Evolutionary conservation across 2,329 filamentous ascomycete species (phyloP).

Genomic region (Colletotrichum liriopes): DNA sequence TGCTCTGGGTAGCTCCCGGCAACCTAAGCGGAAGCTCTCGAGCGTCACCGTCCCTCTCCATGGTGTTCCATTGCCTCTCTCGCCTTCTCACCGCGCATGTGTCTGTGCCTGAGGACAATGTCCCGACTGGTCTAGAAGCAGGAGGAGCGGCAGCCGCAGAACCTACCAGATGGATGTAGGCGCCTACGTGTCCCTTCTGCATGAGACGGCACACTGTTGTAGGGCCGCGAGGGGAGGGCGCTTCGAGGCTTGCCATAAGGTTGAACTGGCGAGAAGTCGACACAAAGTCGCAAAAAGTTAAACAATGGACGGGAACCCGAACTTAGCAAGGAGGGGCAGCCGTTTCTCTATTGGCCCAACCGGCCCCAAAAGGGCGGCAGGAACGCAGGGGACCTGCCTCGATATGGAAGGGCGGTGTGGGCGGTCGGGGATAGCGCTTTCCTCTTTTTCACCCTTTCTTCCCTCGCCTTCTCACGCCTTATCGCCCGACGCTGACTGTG

Average conservation of each 20-base stretch:
- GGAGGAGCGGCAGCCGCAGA: not conserved
- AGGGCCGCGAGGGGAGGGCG: not conserved
- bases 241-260: not conserved
- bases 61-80: not conserved
- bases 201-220: not conserved
- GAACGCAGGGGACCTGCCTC: slow-evolving; percentile 41
- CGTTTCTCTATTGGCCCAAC: slow-evolving; percentile 22
- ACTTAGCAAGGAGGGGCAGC: slow-evolving; percentile 22
- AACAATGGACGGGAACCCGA: slow-evolving; percentile 15
- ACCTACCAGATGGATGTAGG: not conserved
- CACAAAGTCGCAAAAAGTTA: slow-evolving; percentile 12
- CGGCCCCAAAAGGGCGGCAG: slow-evolving; percentile 15
- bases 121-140: not conserved
- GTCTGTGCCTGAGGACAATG: slow-evolving; percentile 15
- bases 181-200: not conserved
- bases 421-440: slow-evolving; percentile 8
- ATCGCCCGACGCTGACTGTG: not conserved
- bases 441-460: not conserved
- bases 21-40: not conserved
- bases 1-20: not conserved
- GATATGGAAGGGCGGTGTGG: slow-evolving; percentile 42
- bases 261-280: not conserved
- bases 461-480: not conserved
- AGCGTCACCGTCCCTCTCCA: slow-evolving; percentile 4
- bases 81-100: not conserved